phyloP scores from a whole-genome alignment of 352 stramenopile species.

The Phytophthora vignae region DNA sequence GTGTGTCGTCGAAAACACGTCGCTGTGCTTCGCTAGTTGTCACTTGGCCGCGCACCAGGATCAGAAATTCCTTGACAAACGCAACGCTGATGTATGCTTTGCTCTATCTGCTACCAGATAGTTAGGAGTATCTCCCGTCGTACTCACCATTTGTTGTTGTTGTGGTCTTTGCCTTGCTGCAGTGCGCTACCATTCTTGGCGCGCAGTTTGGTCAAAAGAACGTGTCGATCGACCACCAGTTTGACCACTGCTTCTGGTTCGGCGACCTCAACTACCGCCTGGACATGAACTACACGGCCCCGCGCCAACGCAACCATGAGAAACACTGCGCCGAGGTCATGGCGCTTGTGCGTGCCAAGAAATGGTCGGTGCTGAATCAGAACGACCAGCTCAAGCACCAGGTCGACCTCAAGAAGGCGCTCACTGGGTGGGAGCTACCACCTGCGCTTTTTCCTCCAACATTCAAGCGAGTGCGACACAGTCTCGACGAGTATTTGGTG shows the following conservation, averaged over 20 bases:
- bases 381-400: slow-evolving; percentile 86
- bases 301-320: slow-evolving; percentile 57
- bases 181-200: slow-evolving; percentile 83
- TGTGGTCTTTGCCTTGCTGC: slow-evolving; percentile 3
- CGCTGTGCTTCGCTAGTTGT: slow-evolving; percentile 88
- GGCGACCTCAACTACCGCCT: slow-evolving; percentile 91
- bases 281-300: slow-evolving; percentile 68
- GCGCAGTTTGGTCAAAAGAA: slow-evolving; percentile 71
- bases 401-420: slow-evolving; percentile 59
- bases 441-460: slow-evolving; percentile 78
- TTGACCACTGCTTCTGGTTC: slow-evolving; percentile 89
- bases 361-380: slow-evolving; percentile 67
- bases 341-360: slow-evolving; percentile 61
- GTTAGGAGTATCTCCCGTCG: background rate
- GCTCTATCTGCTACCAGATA: background rate
- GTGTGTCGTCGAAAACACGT: slow-evolving; percentile 77
- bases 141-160: background rate
- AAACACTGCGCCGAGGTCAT: slow-evolving; percentile 77
- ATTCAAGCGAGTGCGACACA: slow-evolving; percentile 83
- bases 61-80: slow-evolving; percentile 87
- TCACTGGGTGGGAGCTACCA: slow-evolving; percentile 71
- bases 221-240: slow-evolving; percentile 79
- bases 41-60: slow-evolving; percentile 87
- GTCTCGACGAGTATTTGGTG: slow-evolving; percentile 42
- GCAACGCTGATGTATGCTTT: slow-evolving; percentile 77